Evolutionary conservation across 805 yeast genomes (phyloP), one percentile per base, ranked within the genome.

Genomic region (Zygosaccharomyces pseudorouxii): DNA sequence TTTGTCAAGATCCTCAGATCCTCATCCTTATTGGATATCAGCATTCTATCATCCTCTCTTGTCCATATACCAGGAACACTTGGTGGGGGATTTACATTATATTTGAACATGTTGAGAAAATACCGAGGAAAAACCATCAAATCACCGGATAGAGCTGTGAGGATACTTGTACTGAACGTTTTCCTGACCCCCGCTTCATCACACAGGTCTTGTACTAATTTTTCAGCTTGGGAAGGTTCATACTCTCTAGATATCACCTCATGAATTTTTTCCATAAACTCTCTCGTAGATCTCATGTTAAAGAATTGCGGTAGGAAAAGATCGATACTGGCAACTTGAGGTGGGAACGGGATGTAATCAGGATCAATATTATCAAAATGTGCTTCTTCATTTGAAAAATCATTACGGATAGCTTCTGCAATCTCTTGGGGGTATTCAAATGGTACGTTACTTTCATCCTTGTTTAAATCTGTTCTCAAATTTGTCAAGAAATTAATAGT

Each of bases 41-140:
- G 54, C 52, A 64, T 61, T 14, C 58, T 67, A 52, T 74, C 77
- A 61, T 74, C 76, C 41, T 69, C 72, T 23, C 65, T 55, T 2
- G 76, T 72, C 77, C 77, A 74, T 38, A 74, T 69, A 45, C 77
- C 77, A n/a, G 72, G 70, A 7, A 68, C 68, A 45, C 71, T 60
- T 46, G 55, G 53, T 31, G 78, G 78, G 9, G 77, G 78, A 50
- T 72, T 71, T 12, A 67, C 62, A 29, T 71, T 71, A 22, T 70
- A 64, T 51, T 67, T 67, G 38, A 74, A 65, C 60, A 71, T 71
- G 35, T 64, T 59, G 48, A 72, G 65, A 50, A 74, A 65, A 51
- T 70, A 74, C 40, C 71, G 65, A 38, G 75, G 73, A 47, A 74
- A 70, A 39, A 72, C 60, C 52, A 68, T 62, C 42, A 72, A 57